Conservation (phyloP, 2,329 filamentous ascomycete species). For the Pyrenophora seminiperda region DNA sequence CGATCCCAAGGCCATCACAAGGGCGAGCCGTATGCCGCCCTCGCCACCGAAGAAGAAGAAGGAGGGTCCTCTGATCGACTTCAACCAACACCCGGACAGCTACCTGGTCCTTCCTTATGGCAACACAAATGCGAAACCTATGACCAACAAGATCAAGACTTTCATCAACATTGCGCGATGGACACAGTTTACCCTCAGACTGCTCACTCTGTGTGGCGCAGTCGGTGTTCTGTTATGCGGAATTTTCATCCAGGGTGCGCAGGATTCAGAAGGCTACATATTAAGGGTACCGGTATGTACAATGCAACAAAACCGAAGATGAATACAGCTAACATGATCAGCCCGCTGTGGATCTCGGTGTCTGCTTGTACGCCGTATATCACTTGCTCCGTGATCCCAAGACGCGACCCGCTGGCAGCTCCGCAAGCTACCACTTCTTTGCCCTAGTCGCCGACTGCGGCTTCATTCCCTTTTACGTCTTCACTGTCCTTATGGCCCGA, state of each 20-base stretch:
- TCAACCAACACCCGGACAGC: conserved; percentile 84
- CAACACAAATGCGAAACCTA: conserved; percentile 64
- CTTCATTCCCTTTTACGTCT: conserved; percentile 67
- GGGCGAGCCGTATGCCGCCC: conserved; percentile 73
- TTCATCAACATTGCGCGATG: conserved; percentile 72
- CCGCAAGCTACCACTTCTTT: conserved; percentile 89
- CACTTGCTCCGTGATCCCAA: conserved; percentile 75
- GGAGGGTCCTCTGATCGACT: conserved; percentile 76
- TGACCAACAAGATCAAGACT: conserved; percentile 72
- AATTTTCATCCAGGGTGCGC: conserved; percentile 74
- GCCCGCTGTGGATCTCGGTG: conserved; percentile 75
- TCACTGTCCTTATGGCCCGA: conserved; percentile 61
- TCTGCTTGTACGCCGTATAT: conserved; percentile 78
- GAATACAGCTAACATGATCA: conserved; percentile 47
- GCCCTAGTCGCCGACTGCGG: conserved; percentile 73
- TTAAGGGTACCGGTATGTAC: conserved; percentile 73
- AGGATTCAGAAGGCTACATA: conserved; percentile 72
- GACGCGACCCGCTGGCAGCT: conserved; percentile 75
- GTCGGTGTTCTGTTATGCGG: conserved; percentile 74
- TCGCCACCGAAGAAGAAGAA: conserved; percentile 65
- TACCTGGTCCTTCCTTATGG: conserved; percentile 69
- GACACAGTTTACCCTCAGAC: conserved; percentile 70
- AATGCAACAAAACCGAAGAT: not conserved
- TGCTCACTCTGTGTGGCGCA: conserved; percentile 70
- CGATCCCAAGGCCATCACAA: conserved; percentile 84